A percentile compares a stretch with the other conserved stretches of the same genome.
Evolutionary conservation across 495 filamentous ascomycete genomes (phyloP).

Genomic region (Bacidia gigantensis): DNA sequence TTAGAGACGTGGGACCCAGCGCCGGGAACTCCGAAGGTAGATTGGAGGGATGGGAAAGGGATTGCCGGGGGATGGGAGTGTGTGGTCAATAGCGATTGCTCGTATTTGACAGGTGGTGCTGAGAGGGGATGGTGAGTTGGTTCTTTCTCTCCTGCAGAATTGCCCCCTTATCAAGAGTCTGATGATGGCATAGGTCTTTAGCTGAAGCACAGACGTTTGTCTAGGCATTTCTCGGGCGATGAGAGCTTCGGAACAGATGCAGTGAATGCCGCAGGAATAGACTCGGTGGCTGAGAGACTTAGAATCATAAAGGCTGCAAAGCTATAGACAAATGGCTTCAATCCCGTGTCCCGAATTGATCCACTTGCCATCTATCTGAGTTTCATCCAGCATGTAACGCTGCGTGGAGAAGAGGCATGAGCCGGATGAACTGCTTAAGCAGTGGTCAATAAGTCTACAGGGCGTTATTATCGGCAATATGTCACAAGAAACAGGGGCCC

Average conservation of each 20-base stretch:
- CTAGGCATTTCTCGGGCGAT: conserved; percentile 63
- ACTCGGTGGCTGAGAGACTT: not conserved
- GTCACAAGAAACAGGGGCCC: not conserved
- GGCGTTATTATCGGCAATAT: not conserved
- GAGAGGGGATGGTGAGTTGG: conserved; percentile 75
- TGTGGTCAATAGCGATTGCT: conserved; percentile 67
- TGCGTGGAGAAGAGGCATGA: too few species aligned
- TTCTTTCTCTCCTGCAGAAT: conserved; percentile 15
- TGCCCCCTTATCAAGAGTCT: not conserved
- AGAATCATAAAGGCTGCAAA: not conserved
- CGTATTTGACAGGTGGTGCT: conserved; percentile 60
- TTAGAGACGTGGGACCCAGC: conserved; percentile 19
- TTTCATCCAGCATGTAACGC: too few species aligned
- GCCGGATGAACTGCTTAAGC: too few species aligned
- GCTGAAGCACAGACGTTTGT: not conserved
- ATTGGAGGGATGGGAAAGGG: conserved; percentile 51
- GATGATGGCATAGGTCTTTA: not conserved
- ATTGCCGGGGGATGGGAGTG: conserved; percentile 74
- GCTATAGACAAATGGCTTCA: not conserved
- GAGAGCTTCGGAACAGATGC: conserved; percentile 41
- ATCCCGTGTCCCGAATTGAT: too few species aligned
- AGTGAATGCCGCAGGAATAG: not conserved
- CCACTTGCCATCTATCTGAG: too few species aligned
- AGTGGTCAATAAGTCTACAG: too few species aligned
- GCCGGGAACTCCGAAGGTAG: conserved; percentile 28